Percentiles rank a stretch among this genome's conserved stretches.
Evolutionary conservation across 371 early-diverging fungal species (phyloP).

Genomic region (Blyttiomyces sp.): DNA sequence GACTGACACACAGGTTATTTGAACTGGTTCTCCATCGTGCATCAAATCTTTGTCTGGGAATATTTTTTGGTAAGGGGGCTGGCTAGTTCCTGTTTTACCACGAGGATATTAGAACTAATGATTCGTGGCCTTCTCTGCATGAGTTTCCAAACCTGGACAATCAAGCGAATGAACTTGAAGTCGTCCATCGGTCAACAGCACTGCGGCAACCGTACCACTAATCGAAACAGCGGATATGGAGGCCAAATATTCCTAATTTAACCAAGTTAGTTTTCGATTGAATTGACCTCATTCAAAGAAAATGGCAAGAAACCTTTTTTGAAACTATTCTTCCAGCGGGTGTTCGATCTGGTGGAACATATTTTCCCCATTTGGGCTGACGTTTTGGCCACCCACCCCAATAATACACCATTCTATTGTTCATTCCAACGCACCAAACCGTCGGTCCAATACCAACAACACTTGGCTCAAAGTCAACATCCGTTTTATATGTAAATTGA

Average conservation of each 20-base stretch:
- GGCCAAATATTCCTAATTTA: constrained; percentile 19
- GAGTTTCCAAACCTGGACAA: constrained; percentile 10
- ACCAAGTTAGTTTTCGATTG: too few species aligned
- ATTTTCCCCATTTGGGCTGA: constrained; percentile 12
- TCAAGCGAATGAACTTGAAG: constrained; percentile 37
- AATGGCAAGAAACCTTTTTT: too few species aligned
- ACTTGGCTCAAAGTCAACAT: constrained; percentile 38
- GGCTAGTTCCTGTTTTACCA: neutral
- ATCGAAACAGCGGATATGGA: constrained; percentile 22
- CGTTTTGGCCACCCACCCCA: constrained; percentile 23
- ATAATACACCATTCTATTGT: constrained; percentile 24
- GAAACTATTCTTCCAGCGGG: too few species aligned
- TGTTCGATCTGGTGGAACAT: constrained; percentile 14
- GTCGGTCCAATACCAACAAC: constrained; percentile 36
- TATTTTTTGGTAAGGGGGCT: constrained; percentile 8
- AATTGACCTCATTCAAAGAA: too few species aligned
- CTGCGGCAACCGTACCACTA: constrained; percentile 27
- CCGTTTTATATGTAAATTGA: constrained; percentile 20
- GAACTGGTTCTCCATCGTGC: neutral
- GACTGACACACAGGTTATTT: constrained; percentile 31
- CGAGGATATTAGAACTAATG: too few species aligned
- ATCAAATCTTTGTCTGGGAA: constrained; percentile 18
- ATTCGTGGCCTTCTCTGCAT: too few species aligned
- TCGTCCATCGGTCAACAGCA: constrained; percentile 30
- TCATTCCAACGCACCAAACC: constrained; percentile 26